Percentiles rank a stretch among this genome's conserved stretches.
These are phyloP conservation scores for Alisma plantagoaquatica DNA, from an alignment of 106 monocot species.

Conservation along the genomic window DNA sequence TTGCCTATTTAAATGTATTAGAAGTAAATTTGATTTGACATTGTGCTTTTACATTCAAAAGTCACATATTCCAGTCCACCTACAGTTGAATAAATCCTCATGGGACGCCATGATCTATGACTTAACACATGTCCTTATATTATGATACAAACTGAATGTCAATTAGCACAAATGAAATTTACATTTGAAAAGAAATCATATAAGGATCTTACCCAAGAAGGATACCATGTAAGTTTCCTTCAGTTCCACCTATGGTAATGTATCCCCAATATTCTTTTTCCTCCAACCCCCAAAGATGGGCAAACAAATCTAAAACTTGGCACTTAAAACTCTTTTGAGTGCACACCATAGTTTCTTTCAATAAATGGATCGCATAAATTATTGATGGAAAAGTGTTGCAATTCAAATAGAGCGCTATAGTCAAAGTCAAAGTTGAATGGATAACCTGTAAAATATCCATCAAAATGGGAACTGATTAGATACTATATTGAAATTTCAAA, in stretches of 20 bases:
- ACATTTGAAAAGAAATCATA: too few relatives aligned
- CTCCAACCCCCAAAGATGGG: slow-evolving; percentile 79
- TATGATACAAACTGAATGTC: too few relatives aligned
- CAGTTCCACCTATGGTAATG: slow-evolving; percentile 85
- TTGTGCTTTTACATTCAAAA: too few relatives aligned
- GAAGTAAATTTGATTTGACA: too few relatives aligned
- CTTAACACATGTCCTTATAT: too few relatives aligned
- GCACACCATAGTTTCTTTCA: slow-evolving; percentile 83
- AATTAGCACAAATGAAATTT: too few relatives aligned
- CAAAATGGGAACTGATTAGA: too few relatives aligned
- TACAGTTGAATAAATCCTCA: too few relatives aligned
- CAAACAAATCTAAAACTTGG: slow-evolving; percentile 85
- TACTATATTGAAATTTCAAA: too few relatives aligned
- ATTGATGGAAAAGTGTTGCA: slow-evolving; percentile 87
- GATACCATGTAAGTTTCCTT: slow-evolving; percentile 84
- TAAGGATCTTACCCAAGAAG: slow-evolving; percentile 51
- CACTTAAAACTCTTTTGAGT: slow-evolving; percentile 83
- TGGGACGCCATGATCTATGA: too few relatives aligned
- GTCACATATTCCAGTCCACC: too few relatives aligned
- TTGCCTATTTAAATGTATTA: too few relatives aligned
- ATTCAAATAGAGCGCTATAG: slow-evolving; percentile 56
- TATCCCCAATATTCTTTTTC: slow-evolving; percentile 90
- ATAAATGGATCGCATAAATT: slow-evolving; percentile 91
- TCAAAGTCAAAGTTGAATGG: slow-evolving; percentile 89
- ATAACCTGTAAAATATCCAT: slow-evolving; percentile 35